These are phyloP conservation scores for Paramyrothecium sp. DNA, from an alignment of 2,329 filamentous ascomycete species.

Conservation along the genomic window DNA sequence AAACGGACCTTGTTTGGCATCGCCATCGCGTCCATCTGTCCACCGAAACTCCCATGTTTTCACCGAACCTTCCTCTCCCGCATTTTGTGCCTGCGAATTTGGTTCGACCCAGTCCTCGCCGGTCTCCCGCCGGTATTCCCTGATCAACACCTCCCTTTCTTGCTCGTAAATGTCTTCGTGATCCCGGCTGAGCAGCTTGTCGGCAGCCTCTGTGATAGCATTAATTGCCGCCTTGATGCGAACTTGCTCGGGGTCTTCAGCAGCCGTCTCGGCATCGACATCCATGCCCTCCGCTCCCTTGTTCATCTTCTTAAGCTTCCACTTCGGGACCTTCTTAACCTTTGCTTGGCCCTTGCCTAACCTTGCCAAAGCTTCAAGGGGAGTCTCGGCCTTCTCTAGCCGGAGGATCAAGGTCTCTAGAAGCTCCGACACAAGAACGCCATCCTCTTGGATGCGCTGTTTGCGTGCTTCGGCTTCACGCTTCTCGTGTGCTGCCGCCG, in stretches of 20 bases:
- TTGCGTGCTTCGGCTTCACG: constrained; percentile 74
- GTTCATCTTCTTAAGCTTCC: constrained; percentile 69
- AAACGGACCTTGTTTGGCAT: constrained; percentile 80
- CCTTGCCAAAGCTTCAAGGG: constrained; percentile 82
- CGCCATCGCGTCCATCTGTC: constrained; percentile 82
- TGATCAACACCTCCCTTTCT: constrained; percentile 77
- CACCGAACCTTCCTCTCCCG: constrained; percentile 14
- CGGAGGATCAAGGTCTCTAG: constrained; percentile 69
- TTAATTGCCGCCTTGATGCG: constrained; percentile 73
- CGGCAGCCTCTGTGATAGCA: constrained; percentile 83
- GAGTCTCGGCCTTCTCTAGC: constrained; percentile 79
- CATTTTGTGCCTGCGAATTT: constrained; percentile 18
- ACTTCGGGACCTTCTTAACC: constrained; percentile 58
- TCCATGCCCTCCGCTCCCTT: constrained; percentile 64
- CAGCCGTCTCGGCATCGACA: constrained; percentile 50
- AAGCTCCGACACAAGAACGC: constrained; percentile 69
- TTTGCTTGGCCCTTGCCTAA: constrained; percentile 68
- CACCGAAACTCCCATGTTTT: constrained; percentile 83
- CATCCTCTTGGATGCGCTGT: constrained; percentile 72
- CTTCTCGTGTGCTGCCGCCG: constrained; percentile 83
- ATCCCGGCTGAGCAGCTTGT: constrained; percentile 79
- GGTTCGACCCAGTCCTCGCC: constrained; percentile 77
- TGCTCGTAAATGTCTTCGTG: constrained; percentile 89
- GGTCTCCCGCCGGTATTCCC: constrained; percentile 81
- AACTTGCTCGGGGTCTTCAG: constrained; percentile 66